These are phyloP conservation scores for Penicillium psychrofluorescens DNA, from an alignment of 495 filamentous ascomycete genomes.

Conservation along the genomic window DNA sequence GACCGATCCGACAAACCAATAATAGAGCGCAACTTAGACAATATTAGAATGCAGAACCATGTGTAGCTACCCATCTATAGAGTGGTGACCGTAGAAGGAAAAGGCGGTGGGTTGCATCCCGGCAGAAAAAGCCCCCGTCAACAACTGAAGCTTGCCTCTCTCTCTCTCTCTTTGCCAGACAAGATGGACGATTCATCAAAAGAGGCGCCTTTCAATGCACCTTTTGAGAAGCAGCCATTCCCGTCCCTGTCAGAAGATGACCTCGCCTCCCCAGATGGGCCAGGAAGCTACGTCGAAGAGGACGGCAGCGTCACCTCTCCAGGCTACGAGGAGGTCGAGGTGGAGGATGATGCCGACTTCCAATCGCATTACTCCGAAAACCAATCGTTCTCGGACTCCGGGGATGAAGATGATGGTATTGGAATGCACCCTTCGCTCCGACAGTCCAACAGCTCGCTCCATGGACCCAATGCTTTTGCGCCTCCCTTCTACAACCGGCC, in stretches of 20 bases:
- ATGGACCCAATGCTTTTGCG: constrained; percentile 56
- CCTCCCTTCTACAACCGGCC: constrained; percentile 86
- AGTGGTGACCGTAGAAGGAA: no score
- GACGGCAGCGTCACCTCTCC: constrained; percentile 23
- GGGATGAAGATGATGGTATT: constrained; percentile 31
- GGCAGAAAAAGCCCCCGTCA: constrained; percentile 6
- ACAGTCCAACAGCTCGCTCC: constrained; percentile 35
- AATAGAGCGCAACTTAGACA: no score
- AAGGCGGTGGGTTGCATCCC: no score
- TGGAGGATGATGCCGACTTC: constrained; percentile 38
- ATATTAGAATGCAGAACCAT: no score
- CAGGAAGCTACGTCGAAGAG: constrained; percentile 16
- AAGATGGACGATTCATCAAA: constrained; percentile 6
- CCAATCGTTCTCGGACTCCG: constrained; percentile 34
- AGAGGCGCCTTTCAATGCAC: constrained; percentile 3
- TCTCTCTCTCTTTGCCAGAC: no score
- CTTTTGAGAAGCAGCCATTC: constrained; percentile 36
- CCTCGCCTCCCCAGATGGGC: constrained; percentile 16
- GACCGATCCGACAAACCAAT: no score
- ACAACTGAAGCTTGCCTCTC: no score
- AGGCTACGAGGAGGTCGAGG: constrained; percentile 25
- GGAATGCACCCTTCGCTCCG: constrained; percentile 34
- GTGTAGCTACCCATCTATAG: no score
- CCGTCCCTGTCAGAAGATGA: constrained; percentile 29
- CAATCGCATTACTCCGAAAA: constrained; percentile 41